A percentile compares a stretch with the other conserved stretches of the same genome.
These are phyloP conservation scores for Alopecurus myosuroides DNA, from an alignment of 176 grass and related monocot species.

Conservation along the genomic window DNA sequence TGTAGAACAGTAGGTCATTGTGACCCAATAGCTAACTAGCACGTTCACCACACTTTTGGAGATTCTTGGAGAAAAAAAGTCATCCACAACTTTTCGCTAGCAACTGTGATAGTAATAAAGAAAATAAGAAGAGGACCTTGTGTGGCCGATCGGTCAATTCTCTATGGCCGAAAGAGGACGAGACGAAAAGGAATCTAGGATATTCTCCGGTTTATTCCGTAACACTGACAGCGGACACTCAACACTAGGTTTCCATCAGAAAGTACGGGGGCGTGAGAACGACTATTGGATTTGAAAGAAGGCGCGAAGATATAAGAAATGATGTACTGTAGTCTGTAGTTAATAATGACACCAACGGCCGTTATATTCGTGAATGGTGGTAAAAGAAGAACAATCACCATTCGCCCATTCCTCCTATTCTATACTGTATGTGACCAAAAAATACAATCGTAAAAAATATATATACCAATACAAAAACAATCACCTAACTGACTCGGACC, in stretches of 20 bases:
- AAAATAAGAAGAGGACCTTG: not conserved
- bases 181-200: not conserved
- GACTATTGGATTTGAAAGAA: not conserved
- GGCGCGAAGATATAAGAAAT: not conserved
- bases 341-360: no score
- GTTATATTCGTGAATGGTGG: no score
- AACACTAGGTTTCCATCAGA: not conserved
- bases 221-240: not conserved
- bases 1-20: not conserved
- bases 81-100: conserved; percentile 8
- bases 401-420: no score
- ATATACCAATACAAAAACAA: no score
- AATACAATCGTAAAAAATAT: no score
- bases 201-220: conserved; percentile 41
- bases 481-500: no score
- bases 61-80: conserved; percentile 12
- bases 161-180: conserved; percentile 17
- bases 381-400: no score
- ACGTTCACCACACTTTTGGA: conserved; percentile 15
- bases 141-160: not conserved
- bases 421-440: no score
- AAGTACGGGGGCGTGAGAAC: not conserved
- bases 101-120: not conserved
- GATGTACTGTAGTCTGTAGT: no score
- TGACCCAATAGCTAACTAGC: not conserved